Conservation (phyloP, 176 grass and related monocot species). For the Paspalum notatum region DNA sequence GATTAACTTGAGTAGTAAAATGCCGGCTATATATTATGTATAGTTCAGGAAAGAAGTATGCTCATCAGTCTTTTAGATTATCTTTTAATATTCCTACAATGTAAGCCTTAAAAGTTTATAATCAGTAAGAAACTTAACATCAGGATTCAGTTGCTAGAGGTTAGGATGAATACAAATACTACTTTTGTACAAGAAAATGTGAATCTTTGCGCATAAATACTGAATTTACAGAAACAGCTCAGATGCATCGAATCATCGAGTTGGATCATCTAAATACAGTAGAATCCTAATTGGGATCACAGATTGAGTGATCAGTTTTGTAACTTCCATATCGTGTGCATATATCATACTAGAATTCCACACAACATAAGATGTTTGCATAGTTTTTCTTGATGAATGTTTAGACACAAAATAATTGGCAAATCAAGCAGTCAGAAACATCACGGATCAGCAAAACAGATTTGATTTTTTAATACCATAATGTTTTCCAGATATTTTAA, state of each 20-base stretch:
- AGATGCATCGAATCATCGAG: conserved; percentile 8
- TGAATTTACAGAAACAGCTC: not conserved
- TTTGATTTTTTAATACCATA: not conserved
- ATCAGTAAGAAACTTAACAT: not conserved
- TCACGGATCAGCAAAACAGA: not conserved
- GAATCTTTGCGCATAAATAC: not conserved
- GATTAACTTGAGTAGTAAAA: not conserved
- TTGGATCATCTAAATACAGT: not conserved
- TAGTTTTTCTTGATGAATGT: not conserved
- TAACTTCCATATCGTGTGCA: not conserved
- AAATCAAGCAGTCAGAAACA: conserved; percentile 9
- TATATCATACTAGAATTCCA: not conserved
- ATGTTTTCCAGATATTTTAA: not conserved
- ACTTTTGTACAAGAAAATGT: not conserved
- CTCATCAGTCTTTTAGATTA: not conserved
- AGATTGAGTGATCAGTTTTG: not conserved
- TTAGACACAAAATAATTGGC: not conserved
- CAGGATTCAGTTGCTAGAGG: not conserved
- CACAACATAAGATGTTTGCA: not conserved
- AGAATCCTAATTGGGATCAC: not conserved
- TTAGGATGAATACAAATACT: not conserved
- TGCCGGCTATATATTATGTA: not conserved
- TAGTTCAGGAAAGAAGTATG: not conserved
- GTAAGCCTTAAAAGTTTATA: not conserved
- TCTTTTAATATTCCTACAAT: not conserved